Percentiles rank a stretch among this genome's conserved stretches.
phyloP scores from a whole-genome alignment of 345 rosid species.

The Dipteronia sinensis region DNA sequence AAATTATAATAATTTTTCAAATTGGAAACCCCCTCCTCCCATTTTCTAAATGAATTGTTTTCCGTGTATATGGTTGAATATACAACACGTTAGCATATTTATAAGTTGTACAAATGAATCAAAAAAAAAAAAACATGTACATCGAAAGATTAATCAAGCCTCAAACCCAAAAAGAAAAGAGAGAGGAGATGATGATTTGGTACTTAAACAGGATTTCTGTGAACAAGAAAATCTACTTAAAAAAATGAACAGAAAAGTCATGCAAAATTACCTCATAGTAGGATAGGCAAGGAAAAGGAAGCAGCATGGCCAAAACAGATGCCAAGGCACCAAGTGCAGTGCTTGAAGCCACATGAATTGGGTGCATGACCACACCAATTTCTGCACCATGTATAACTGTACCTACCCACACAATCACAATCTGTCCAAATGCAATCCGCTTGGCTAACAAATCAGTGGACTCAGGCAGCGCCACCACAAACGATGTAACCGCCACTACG shows the following conservation, averaged over 20 bases:
- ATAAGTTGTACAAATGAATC: too few species aligned
- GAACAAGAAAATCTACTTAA: not conserved
- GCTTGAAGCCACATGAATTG: constrained; percentile 65
- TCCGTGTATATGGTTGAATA: too few species aligned
- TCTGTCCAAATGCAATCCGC: constrained; percentile 82
- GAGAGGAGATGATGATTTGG: too few species aligned
- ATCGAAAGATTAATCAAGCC: not conserved
- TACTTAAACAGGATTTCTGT: too few species aligned
- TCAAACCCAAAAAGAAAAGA: not conserved
- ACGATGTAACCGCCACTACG: constrained; percentile 53
- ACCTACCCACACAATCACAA: constrained; percentile 64
- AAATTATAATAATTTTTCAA: too few species aligned
- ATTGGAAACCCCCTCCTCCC: too few species aligned
- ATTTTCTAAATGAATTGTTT: too few species aligned
- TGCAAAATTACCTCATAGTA: constrained; percentile 47
- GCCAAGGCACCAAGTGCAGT: constrained; percentile 76
- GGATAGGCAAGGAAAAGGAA: constrained; percentile 77
- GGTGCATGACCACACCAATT: constrained; percentile 44
- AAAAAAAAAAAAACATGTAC: too few species aligned
- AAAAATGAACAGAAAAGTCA: not conserved
- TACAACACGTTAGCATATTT: too few species aligned
- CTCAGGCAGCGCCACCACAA: constrained; percentile 72
- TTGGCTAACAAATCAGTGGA: constrained; percentile 63
- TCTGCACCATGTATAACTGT: constrained; percentile 48
- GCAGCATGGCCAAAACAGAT: constrained; percentile 60